These are phyloP conservation scores for Quercus mongolica DNA, from an alignment of 306 rosid species.

Conservation along the genomic window DNA sequence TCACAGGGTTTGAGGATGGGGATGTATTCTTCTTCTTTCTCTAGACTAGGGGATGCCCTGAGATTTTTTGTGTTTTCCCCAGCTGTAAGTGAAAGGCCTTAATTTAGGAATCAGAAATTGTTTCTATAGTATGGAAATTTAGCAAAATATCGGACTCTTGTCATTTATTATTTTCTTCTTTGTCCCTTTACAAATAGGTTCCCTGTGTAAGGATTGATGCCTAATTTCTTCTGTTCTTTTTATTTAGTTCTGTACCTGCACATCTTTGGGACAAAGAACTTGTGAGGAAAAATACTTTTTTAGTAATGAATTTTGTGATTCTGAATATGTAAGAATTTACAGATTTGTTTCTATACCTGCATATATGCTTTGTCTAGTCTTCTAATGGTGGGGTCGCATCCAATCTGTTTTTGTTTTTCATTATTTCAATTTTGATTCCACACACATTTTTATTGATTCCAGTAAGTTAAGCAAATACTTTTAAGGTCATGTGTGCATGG, in stretches of 20 bases:
- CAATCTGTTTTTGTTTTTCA: not conserved
- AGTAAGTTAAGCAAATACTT: no score
- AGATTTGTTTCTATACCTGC: constrained; percentile 21
- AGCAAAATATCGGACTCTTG: constrained; percentile 50
- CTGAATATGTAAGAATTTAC: constrained; percentile 42
- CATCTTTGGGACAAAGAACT: constrained; percentile 25
- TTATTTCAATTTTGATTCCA: no score
- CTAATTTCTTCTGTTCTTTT: constrained; percentile 18
- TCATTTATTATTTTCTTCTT: constrained; percentile 35
- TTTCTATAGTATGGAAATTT: constrained; percentile 56
- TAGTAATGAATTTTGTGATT: constrained; percentile 58
- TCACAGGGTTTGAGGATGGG: constrained; percentile 52
- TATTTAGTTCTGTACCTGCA: constrained; percentile 22
- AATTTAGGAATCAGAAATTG: constrained; percentile 70
- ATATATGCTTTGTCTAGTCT: not conserved
- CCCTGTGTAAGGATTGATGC: constrained; percentile 36
- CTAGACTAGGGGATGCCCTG: constrained; percentile 58
- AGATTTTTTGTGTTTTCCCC: constrained; percentile 46
- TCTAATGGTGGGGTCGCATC: not conserved
- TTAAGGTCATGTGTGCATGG: no score
- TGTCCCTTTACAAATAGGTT: constrained; percentile 45
- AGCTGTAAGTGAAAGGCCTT: constrained; percentile 70
- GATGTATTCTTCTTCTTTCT: constrained; percentile 55
- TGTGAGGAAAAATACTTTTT: constrained; percentile 40
- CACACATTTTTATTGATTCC: no score